A percentile compares a stretch with the other conserved stretches of the same genome.
Evolutionary conservation across 2,329 filamentous ascomycete species (phyloP).

Genomic region (Fusarium multiceps): DNA sequence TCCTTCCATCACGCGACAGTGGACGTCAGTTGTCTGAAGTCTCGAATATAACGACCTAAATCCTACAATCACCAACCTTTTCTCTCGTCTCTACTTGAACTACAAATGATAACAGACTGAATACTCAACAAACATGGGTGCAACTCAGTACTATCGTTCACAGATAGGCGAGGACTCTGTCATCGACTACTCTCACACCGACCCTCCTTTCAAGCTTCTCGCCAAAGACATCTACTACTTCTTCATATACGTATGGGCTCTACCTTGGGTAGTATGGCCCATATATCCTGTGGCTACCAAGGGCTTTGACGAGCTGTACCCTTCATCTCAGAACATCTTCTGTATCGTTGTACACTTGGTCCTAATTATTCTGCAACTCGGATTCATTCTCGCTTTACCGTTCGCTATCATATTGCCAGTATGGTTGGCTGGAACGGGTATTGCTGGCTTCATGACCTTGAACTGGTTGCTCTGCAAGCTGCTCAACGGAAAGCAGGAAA

Average conservation of each 20-base stretch:
- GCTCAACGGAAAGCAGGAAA: slow-evolving; percentile 62
- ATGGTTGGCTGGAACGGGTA: slow-evolving; percentile 57
- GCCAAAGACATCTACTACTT: slow-evolving; percentile 66
- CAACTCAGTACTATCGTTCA: slow-evolving; percentile 66
- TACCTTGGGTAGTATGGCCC: slow-evolving; percentile 72
- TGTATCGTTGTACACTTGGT: slow-evolving; percentile 68
- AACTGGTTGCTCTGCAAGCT: slow-evolving; percentile 63
- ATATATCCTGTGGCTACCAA: slow-evolving; percentile 63
- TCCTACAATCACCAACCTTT: neutral
- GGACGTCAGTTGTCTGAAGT: slow-evolving; percentile 6
- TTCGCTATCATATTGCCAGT: slow-evolving; percentile 59
- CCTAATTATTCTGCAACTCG: slow-evolving; percentile 68
- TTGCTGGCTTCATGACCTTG: slow-evolving; percentile 59
- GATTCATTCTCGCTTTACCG: slow-evolving; percentile 70
- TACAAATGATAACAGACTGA: slow-evolving; percentile 1
- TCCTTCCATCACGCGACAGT: slow-evolving; percentile 10
- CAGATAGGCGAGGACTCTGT: slow-evolving; percentile 68
- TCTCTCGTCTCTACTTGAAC: neutral
- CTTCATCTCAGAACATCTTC: slow-evolving; percentile 66
- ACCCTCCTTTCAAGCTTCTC: slow-evolving; percentile 63
- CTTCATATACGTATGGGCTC: slow-evolving; percentile 64
- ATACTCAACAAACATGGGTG: slow-evolving; percentile 42
- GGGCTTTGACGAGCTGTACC: slow-evolving; percentile 72
- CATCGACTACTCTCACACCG: slow-evolving; percentile 71
- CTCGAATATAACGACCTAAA: neutral